Base-by-base conservation (phyloP, 371 early-diverging fungal genomes). In the Syncephalastrum sp. region DNA sequence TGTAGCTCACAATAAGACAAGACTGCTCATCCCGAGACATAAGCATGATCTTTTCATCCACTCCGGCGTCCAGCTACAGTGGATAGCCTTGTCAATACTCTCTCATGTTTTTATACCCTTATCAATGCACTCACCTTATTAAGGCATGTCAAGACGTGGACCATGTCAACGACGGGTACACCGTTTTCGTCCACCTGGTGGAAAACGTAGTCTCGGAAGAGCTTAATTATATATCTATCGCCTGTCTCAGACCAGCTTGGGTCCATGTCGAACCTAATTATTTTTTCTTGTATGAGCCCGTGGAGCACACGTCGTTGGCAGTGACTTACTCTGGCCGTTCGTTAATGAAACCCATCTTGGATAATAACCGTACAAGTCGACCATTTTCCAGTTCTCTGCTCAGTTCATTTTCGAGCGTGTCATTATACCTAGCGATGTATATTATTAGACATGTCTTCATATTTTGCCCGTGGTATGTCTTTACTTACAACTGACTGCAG, bases 161-260 rank as follows among this genome's bases (percentile, higher is more conserved):
- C 89, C 75, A 97, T 87, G 67, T 96, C 94, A 17, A 93, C 69
- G 2, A 95, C 81, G 8, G 97, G 94, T 23, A 81, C 68, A 4
- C 95, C 96, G 25, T 82, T 74, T 42, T 92, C 93, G 68, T 96
- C 91, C 10, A 94, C 93, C 68, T 94, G 93, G 70, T 97, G 98
- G 68, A 98, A 98, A 16, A 97, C 89, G 66, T 93, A 96, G 67
- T 97, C 97, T 54, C 97, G 82, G 66, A 98, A 97, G 25, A 98
- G 79, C 69, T 94, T 95, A 56, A 97, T 87, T 49, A 97, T 83
- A 68, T 97, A 97, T 41, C 94, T 74, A 69, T 97, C 97, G 7
- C 98, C 98, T 0, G 95, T 95, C 69, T 98, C 97, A 7, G 95
- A 87, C 97, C 98, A 98, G 49, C 87, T 82, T 4, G 92, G 87